Evolutionary conservation across 2,329 filamentous ascomycete genomes (phyloP).

Genomic region (Aureobasidium sp.): DNA sequence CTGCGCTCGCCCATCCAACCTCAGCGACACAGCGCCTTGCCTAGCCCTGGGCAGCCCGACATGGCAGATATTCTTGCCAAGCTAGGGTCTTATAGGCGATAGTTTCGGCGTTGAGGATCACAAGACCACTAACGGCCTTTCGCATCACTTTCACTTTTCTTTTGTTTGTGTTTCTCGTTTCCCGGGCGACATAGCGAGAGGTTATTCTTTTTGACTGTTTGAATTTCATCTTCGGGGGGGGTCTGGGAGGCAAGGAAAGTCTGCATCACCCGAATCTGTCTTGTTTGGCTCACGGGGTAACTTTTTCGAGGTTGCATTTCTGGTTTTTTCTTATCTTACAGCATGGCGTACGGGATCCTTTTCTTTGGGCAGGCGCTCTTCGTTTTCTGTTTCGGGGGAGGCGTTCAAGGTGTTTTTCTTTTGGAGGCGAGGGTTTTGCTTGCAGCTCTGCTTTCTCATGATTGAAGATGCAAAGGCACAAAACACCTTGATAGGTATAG

Average conservation of each 20-base stretch:
- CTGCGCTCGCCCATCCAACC: constrained; percentile 28
- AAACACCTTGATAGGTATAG: neutral
- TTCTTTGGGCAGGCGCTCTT: neutral
- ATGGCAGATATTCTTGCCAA: constrained; percentile 72
- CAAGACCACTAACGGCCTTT: neutral
- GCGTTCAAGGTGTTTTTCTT: neutral
- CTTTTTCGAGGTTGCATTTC: neutral
- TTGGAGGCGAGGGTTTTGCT: neutral
- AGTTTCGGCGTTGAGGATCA: neutral
- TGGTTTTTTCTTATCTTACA: neutral
- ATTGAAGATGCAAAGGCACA: neutral
- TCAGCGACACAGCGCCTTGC: constrained; percentile 23
- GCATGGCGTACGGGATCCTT: neutral
- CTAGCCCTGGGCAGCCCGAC: constrained; percentile 32
- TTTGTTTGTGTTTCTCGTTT: neutral
- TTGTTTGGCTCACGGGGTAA: neutral
- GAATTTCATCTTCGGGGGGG: neutral
- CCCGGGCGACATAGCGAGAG: neutral
- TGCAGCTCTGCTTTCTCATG: neutral
- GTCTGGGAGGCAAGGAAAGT: neutral
- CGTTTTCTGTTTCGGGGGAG: neutral
- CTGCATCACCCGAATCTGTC: neutral
- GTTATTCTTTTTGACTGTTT: neutral
- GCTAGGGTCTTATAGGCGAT: constrained; percentile 54
- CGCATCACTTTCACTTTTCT: neutral